A percentile compares a stretch with the other conserved stretches of the same genome.
Conservation (phyloP, 768 basidiomycete genomes). For the Rhizopogon vulgaris region DNA sequence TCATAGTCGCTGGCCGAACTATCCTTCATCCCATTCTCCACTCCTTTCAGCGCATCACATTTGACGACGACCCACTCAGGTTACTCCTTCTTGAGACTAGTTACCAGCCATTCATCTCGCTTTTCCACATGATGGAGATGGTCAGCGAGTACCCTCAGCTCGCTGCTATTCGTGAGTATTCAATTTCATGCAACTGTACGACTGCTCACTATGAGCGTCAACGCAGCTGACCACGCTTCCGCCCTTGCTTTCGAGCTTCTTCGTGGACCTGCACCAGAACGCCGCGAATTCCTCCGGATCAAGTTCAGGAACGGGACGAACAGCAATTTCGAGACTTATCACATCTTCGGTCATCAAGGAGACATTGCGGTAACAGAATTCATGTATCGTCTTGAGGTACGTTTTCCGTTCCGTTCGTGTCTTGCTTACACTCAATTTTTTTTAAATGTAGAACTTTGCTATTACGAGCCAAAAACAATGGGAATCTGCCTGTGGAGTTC, state of each 20-base stretch:
- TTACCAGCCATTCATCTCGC: slow-evolving; percentile 84
- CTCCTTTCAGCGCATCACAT: slow-evolving; percentile 71
- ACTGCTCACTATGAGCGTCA: background rate
- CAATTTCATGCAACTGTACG: background rate
- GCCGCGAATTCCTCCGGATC: slow-evolving; percentile 75
- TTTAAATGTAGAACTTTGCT: slow-evolving; percentile 25
- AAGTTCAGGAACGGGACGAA: slow-evolving; percentile 78
- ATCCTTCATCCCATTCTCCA: slow-evolving; percentile 64
- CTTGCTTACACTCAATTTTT: background rate
- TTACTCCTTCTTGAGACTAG: slow-evolving; percentile 72
- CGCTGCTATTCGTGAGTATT: slow-evolving; percentile 57
- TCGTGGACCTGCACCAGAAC: slow-evolving; percentile 66
- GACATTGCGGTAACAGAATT: slow-evolving; percentile 79
- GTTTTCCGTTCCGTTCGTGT: slow-evolving; percentile 8
- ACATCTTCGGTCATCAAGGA: slow-evolving; percentile 64
- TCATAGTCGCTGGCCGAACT: slow-evolving; percentile 73
- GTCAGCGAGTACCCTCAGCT: slow-evolving; percentile 45
- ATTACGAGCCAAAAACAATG: slow-evolving; percentile 34
- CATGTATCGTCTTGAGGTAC: slow-evolving; percentile 75
- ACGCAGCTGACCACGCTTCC: slow-evolving; percentile 62
- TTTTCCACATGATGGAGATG: slow-evolving; percentile 71
- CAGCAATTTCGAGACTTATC: slow-evolving; percentile 51
- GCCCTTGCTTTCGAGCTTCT: slow-evolving; percentile 72
- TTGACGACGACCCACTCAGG: slow-evolving; percentile 71
- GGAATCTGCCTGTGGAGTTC: slow-evolving; percentile 32